Evolutionary conservation across 495 filamentous ascomycete genomes (phyloP), one percentile per base, ranked within the genome.

Genomic region (Penicillium canariense): DNA sequence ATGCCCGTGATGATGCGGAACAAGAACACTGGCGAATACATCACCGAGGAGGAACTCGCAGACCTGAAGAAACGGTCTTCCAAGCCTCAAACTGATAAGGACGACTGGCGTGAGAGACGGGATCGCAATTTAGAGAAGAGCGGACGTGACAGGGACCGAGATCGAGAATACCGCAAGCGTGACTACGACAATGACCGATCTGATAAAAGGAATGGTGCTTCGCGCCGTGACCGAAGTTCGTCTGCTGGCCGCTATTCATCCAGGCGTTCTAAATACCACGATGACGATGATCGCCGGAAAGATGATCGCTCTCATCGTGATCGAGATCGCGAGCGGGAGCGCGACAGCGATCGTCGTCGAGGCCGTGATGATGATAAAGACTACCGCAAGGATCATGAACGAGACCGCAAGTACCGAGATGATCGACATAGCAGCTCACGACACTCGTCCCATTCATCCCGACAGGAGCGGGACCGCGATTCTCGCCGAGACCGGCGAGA

Each of bases 1-100:
- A 86, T 81, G 70, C 87, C 87, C 0, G 78, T 90, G 4, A 71
- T 84, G 27, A 73, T 88, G 77, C 73, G 76, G 46, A 86, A 88
- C 65, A 83, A 80, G 52, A 77, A 72, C 58, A 90, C 87, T 0
- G 87, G 87, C 22, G 81, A 87, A 72, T 69, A 77, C 46, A 71
- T 88, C 20, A 87, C 83, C 5, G 83, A 87, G 56, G 82, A 83
- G 52, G 85, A 87, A 55, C 62, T 85, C 15, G 73, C 79, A 54
- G 62, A 56, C 34, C 69, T 72, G 54, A 74, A 81, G 56, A 81
- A 81, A 48, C 70, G 72, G 42, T 62, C 28, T 7, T 27, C 62
- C 0, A 72, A 73, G 48, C 63, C 72, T 18, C 63, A 66, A 31
- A 65, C 63, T 28, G 72, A 73, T 14, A 61, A 76, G 36, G 72